Conservation (phyloP, 306 rosid species). For the Cajanus cajan region DNA sequence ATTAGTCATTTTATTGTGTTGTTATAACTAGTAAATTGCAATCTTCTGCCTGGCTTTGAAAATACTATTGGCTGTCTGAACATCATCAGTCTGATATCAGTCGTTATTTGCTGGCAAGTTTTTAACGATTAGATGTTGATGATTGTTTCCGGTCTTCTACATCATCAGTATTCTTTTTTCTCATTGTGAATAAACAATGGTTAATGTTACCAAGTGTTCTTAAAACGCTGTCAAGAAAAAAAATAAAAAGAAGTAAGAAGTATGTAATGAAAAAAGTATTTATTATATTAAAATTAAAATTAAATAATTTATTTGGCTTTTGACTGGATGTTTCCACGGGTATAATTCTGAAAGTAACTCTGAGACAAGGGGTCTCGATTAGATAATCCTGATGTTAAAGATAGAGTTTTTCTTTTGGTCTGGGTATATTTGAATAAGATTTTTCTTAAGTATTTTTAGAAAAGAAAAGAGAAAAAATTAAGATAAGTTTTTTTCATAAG, state of each 20-base stretch:
- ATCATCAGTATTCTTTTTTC: not conserved
- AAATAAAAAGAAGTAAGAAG: not conserved
- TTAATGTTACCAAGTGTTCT: not conserved
- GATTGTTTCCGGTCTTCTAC: not conserved
- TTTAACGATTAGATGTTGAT: not conserved
- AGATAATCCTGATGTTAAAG: too few relatives aligned
- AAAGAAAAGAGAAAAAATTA: too few relatives aligned
- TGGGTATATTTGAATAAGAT: too few relatives aligned
- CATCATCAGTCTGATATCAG: not conserved
- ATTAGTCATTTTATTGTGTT: constrained; percentile 9
- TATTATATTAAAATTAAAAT: not conserved
- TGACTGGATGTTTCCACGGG: not conserved
- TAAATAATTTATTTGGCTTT: not conserved
- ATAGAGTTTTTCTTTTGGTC: too few relatives aligned
- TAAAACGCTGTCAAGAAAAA: not conserved
- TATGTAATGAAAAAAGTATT: not conserved
- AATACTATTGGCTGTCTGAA: constrained; percentile 13
- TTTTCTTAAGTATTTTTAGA: too few relatives aligned
- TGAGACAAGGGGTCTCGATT: too few relatives aligned
- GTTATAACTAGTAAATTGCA: not conserved
- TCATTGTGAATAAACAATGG: not conserved
- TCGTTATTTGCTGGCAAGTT: not conserved
- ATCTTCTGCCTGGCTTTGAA: not conserved
- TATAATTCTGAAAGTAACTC: too few relatives aligned
- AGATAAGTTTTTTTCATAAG: too few relatives aligned